Conservation (phyloP, 2,329 filamentous ascomycete genomes). For the Helicocarpus griseus region DNA sequence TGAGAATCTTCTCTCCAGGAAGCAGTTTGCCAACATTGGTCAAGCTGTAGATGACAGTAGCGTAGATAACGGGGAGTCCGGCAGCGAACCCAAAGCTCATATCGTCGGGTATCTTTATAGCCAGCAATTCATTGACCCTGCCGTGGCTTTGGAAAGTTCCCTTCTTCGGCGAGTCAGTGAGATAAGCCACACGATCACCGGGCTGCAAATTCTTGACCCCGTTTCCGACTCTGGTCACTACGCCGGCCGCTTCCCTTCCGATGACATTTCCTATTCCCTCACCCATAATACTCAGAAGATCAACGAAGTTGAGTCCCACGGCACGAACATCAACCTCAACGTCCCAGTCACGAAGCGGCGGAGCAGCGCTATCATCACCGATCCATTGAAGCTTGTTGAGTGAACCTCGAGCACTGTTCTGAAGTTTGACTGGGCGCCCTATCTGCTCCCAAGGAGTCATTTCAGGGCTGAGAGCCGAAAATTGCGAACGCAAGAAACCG, state of each 20-base stretch:
- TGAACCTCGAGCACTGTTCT: conserved; percentile 12
- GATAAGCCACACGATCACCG: conserved; percentile 28
- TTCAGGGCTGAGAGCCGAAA: conserved; percentile 10
- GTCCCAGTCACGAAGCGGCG: conserved; percentile 15
- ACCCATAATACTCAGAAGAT: conserved; percentile 24
- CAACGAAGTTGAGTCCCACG: conserved; percentile 18
- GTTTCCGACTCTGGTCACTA: conserved; percentile 17
- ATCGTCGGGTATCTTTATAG: conserved; percentile 11
- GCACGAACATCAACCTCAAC: conserved; percentile 6
- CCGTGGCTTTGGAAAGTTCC: conserved; percentile 13
- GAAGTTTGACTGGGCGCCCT: conserved; percentile 13
- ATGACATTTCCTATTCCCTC: conserved; percentile 20
- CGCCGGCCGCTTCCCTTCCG: conserved; percentile 27
- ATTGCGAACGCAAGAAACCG: conserved; percentile 11
- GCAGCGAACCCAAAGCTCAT: conserved; percentile 16
- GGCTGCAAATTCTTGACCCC: conserved; percentile 15
- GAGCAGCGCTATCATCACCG: conserved; percentile 11
- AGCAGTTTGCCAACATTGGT: conserved; percentile 12
- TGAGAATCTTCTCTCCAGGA: conserved; percentile 15
- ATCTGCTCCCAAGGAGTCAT: conserved; percentile 8
- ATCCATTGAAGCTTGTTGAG: conserved; percentile 15
- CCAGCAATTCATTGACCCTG: conserved; percentile 7
- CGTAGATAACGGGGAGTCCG: conserved; percentile 13
- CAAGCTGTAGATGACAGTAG: conserved; percentile 15
- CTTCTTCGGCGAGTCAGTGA: conserved; percentile 4